Evolutionary conservation across 176 grass and related monocot genomes (phyloP).

Genomic region (Guadua angustifolia): DNA sequence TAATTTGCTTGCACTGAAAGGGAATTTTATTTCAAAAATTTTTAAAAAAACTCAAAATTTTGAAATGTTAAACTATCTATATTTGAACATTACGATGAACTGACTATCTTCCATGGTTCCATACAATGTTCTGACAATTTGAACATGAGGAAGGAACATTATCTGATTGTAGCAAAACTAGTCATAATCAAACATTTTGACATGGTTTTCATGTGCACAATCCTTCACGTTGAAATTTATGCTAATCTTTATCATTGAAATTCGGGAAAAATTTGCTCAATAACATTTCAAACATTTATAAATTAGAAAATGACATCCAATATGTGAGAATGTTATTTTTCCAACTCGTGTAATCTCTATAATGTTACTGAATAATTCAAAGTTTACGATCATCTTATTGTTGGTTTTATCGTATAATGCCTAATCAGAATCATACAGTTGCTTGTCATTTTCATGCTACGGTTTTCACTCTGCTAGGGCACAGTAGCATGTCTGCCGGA

Average conservation of each 20-base stretch:
- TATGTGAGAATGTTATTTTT: no score
- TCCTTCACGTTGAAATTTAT: constrained; percentile 4
- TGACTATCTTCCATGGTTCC: background rate
- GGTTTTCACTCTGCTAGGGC: background rate
- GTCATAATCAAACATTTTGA: constrained; percentile 10
- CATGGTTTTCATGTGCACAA: background rate
- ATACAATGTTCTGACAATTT: background rate
- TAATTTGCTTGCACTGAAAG: no score
- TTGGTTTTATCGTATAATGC: background rate
- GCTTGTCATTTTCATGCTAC: constrained; percentile 25
- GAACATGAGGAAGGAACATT: constrained; percentile 10
- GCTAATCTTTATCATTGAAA: background rate
- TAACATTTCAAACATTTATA: no score
- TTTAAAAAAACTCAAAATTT: no score
- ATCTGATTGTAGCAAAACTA: background rate
- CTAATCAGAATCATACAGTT: constrained; percentile 3
- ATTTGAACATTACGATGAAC: constrained; percentile 2
- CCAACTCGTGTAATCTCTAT: no score
- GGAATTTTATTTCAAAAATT: no score
- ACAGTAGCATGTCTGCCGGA: background rate
- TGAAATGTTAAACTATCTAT: background rate
- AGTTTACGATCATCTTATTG: background rate
- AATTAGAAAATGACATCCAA: no score
- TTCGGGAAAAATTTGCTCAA: no score
- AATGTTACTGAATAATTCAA: no score